These are phyloP conservation scores for Fusarium foetens DNA, from an alignment of 2,329 filamentous ascomycete species.

Conservation along the genomic window DNA sequence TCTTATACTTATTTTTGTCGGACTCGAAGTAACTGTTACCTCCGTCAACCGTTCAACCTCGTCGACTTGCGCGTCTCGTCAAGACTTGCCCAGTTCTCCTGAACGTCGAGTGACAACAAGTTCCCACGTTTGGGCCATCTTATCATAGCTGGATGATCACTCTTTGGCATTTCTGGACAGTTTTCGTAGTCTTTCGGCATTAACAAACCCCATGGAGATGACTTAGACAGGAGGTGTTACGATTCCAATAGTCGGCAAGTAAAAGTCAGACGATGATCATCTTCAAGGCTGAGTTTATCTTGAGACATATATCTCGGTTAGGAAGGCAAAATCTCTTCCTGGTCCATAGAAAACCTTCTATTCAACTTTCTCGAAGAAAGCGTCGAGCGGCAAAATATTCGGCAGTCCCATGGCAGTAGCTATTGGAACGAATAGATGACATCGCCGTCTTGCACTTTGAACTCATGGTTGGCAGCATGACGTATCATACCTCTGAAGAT, in stretches of 20 bases:
- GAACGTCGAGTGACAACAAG: neutral
- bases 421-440: fast-evolving
- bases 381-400: neutral
- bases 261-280: neutral
- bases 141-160: fast-evolving
- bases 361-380: neutral
- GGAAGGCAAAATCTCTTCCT: neutral
- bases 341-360: neutral
- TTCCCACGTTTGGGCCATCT: neutral
- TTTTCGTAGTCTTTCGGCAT: neutral
- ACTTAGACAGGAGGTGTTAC: neutral
- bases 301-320: neutral
- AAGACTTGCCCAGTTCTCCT: neutral
- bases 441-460: too few species aligned
- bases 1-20: neutral
- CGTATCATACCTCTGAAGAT: neutral
- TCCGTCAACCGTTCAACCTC: too few species aligned
- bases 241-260: neutral
- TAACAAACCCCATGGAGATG: fast-evolving
- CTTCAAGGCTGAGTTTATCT: neutral
- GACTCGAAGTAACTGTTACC: fast-evolving
- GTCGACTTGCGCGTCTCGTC: neutral
- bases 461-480: neutral
- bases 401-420: neutral
- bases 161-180: neutral